Conservation (phyloP, 495 filamentous ascomycete genomes). For the Penicillium goetzii region DNA sequence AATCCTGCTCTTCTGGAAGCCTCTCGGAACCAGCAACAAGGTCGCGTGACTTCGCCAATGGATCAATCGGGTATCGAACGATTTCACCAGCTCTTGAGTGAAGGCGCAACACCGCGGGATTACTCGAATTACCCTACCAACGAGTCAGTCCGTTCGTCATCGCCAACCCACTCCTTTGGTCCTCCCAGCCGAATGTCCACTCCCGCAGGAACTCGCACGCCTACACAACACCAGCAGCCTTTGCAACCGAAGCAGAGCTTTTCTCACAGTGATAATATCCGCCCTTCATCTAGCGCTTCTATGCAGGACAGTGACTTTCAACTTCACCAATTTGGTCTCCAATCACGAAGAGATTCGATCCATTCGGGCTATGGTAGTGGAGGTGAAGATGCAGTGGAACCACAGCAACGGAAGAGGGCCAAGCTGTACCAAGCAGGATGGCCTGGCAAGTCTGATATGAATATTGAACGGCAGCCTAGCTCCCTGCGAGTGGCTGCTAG, state of each 20-base stretch:
- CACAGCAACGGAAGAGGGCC: conserved; percentile 67
- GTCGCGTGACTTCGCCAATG: conserved; percentile 44
- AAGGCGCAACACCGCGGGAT: conserved; percentile 49
- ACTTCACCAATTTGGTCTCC: conserved; percentile 31
- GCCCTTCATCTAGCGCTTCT: conserved; percentile 54
- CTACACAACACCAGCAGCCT: conserved; percentile 34
- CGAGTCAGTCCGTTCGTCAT: conserved; percentile 39
- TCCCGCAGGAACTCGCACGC: conserved; percentile 35
- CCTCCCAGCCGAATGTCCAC: conserved; percentile 45
- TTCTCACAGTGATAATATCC: conserved; percentile 40
- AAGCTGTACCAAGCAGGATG: conserved; percentile 71
- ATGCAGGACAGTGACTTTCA: conserved; percentile 45
- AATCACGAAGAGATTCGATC: conserved; percentile 40
- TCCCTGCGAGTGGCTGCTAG: conserved; percentile 88
- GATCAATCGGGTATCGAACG: conserved; percentile 59
- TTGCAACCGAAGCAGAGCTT: conserved; percentile 31
- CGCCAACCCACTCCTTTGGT: conserved; percentile 42
- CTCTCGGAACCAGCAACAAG: conserved; percentile 35
- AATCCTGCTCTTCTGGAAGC: conserved; percentile 55
- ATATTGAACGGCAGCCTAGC: conserved; percentile 66
- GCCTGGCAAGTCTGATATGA: conserved; percentile 67
- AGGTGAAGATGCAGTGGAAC: conserved; percentile 67
- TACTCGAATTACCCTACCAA: conserved; percentile 37
- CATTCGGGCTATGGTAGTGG: conserved; percentile 65
- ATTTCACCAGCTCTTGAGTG: conserved; percentile 54